A percentile compares a stretch with the other conserved stretches of the same genome.
Evolutionary conservation across 345 rosid species (phyloP).

Genomic region (Excoecaria agallocha): DNA sequence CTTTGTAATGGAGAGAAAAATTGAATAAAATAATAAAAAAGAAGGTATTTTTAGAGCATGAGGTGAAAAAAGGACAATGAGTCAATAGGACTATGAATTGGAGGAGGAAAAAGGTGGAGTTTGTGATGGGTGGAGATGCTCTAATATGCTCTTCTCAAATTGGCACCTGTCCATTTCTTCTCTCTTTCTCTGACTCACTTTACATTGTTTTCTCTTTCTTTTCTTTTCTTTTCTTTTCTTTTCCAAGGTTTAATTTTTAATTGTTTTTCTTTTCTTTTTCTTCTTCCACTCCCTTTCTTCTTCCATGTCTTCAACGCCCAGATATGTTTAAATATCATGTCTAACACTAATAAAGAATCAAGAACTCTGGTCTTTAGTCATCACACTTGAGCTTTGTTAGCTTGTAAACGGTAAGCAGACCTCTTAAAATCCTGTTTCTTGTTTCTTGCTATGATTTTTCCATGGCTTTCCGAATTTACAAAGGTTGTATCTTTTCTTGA

Average conservation of each 20-base stretch:
- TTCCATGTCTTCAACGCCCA: constrained; percentile 14
- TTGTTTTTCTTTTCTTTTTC: neutral
- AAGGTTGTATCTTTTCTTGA: neutral
- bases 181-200: constrained; percentile 1
- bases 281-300: constrained; percentile 15
- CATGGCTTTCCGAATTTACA: neutral
- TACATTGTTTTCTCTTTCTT: neutral
- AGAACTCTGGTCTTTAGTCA: neutral
- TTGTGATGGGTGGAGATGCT: constrained; percentile 48
- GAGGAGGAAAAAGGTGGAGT: constrained; percentile 10
- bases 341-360: neutral
- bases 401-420: constrained; percentile 29
- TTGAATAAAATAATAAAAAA: too few species aligned
- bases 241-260: neutral
- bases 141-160: constrained; percentile 36
- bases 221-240: too few species aligned
- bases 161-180: constrained; percentile 42
- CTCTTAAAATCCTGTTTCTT: constrained; percentile 15
- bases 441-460: constrained; percentile 10
- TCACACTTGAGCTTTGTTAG: constrained; percentile 26
- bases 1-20: too few species aligned
- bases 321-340: neutral
- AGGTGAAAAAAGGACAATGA: neutral
- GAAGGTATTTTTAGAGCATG: too few species aligned
- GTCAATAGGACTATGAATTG: constrained; percentile 5